Conservation (phyloP, 2,329 filamentous ascomycete genomes). For the Apiospora kogelbergensis region DNA sequence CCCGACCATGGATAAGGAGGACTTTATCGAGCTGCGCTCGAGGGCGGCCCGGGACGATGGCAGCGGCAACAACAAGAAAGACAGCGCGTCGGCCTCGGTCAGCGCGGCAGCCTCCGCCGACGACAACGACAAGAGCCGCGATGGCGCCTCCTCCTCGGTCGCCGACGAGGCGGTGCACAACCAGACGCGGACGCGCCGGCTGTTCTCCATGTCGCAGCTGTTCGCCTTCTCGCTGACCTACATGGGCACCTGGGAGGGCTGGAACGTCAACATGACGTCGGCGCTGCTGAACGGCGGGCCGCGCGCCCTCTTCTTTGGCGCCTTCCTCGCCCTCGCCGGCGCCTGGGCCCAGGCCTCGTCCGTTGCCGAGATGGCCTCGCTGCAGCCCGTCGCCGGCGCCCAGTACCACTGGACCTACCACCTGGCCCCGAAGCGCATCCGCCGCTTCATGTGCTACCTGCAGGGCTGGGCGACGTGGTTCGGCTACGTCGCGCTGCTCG, state of each 20-base stretch:
- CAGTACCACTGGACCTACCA: slow-evolving; percentile 16
- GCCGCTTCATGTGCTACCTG: slow-evolving; percentile 14
- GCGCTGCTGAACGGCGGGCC: slow-evolving; percentile 14
- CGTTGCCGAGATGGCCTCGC: slow-evolving; percentile 15
- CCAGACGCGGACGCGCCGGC: slow-evolving; percentile 13
- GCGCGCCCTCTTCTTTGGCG: slow-evolving; percentile 13
- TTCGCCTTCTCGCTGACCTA: slow-evolving; percentile 16
- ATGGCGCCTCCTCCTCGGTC: neutral
- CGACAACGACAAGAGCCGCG: neutral
- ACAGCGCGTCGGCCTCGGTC: neutral
- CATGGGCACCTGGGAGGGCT: slow-evolving; percentile 13
- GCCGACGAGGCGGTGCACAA: slow-evolving; percentile 8
- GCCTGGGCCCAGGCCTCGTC: slow-evolving; percentile 12
- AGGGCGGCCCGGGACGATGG: neutral
- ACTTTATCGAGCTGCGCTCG: neutral
- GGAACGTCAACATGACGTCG: slow-evolving; percentile 15
- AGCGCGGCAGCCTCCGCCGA: neutral
- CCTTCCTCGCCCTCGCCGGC: slow-evolving; percentile 12
- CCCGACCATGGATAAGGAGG: neutral
- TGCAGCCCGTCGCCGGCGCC: slow-evolving; percentile 15
- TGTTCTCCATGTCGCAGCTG: slow-evolving; percentile 14
- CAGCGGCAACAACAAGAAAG: neutral
- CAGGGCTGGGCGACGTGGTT: slow-evolving; percentile 15
- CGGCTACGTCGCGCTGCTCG: slow-evolving; percentile 13
- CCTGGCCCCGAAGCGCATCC: slow-evolving; percentile 7